Conservation (phyloP, 768 basidiomycete genomes). For the Fomitopsis serialis region DNA sequence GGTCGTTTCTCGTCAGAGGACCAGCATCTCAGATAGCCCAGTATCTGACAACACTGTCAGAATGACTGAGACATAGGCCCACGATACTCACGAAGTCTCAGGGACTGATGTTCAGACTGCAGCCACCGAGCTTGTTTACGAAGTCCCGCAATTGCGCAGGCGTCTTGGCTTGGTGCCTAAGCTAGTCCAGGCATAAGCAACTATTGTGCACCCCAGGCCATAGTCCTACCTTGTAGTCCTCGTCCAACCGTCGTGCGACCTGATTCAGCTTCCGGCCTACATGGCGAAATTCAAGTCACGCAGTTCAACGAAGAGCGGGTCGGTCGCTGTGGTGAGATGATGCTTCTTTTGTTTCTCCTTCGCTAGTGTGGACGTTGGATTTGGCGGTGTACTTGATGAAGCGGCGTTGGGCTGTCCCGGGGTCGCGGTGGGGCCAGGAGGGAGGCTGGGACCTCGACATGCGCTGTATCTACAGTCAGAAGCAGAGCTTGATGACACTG, state of each 20-base stretch:
- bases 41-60: slow-evolving; percentile 57
- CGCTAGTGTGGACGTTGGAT: slow-evolving; percentile 42
- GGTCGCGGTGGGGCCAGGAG: slow-evolving; percentile 52
- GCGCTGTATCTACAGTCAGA: slow-evolving; percentile 39
- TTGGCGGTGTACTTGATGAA: slow-evolving; percentile 27
- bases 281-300: slow-evolving; percentile 91
- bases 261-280: slow-evolving; percentile 79
- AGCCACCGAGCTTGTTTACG: slow-evolving; percentile 89
- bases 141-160: slow-evolving; percentile 90
- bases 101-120: slow-evolving; percentile 85
- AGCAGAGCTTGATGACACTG: background rate
- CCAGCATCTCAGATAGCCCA: slow-evolving; percentile 86
- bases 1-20: slow-evolving; percentile 77
- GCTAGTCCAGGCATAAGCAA: slow-evolving; percentile 34
- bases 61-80: background rate
- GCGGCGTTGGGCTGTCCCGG: slow-evolving; percentile 25
- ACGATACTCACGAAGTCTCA: slow-evolving; percentile 73
- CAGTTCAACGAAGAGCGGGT: slow-evolving; percentile 77
- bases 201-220: background rate
- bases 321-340: slow-evolving; percentile 69
- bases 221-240: slow-evolving; percentile 76
- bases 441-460: slow-evolving; percentile 75
- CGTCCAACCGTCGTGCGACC: slow-evolving; percentile 80
- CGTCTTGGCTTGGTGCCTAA: slow-evolving; percentile 82
- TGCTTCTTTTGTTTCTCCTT: slow-evolving; percentile 90